Conservation (phyloP, 2,329 filamentous ascomycete species). For the Rhytidhysteron rufulum region DNA sequence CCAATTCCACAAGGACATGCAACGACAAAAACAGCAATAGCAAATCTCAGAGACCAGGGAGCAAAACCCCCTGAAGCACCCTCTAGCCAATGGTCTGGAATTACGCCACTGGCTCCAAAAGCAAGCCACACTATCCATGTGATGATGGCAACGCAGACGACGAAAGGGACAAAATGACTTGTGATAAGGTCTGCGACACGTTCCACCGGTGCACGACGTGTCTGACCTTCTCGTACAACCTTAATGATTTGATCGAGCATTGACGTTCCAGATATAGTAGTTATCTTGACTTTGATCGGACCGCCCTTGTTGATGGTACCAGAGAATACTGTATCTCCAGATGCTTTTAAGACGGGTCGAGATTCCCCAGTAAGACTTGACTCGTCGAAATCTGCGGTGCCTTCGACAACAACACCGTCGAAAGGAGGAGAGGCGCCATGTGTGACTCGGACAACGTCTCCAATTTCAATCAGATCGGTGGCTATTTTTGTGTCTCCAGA, state of each 20-base stretch:
- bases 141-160: constrained; percentile 64
- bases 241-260: constrained; percentile 79
- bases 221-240: constrained; percentile 73
- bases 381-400: constrained; percentile 73
- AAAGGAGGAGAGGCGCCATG: constrained; percentile 81
- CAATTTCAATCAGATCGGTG: constrained; percentile 62
- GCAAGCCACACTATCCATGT: constrained; percentile 71
- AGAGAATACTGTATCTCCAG: constrained; percentile 64
- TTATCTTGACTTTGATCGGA: constrained; percentile 61
- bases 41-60: constrained; percentile 74
- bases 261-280: constrained; percentile 62
- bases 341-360: constrained; percentile 58
- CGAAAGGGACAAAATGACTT: constrained; percentile 70
- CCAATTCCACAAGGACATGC: constrained; percentile 82
- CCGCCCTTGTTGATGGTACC: constrained; percentile 71
- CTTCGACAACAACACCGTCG: constrained; percentile 62
- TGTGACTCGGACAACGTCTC: constrained; percentile 62
- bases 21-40: constrained; percentile 82
- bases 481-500: constrained; percentile 45
- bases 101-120: constrained; percentile 56
- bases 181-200: constrained; percentile 70
- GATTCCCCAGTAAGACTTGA: constrained; percentile 84
- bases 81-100: constrained; percentile 57
- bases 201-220: constrained; percentile 70
- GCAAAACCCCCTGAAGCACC: constrained; percentile 59